phyloP scores from a whole-genome alignment of 768 basidiomycete genomes.

The Epithele typhae region DNA sequence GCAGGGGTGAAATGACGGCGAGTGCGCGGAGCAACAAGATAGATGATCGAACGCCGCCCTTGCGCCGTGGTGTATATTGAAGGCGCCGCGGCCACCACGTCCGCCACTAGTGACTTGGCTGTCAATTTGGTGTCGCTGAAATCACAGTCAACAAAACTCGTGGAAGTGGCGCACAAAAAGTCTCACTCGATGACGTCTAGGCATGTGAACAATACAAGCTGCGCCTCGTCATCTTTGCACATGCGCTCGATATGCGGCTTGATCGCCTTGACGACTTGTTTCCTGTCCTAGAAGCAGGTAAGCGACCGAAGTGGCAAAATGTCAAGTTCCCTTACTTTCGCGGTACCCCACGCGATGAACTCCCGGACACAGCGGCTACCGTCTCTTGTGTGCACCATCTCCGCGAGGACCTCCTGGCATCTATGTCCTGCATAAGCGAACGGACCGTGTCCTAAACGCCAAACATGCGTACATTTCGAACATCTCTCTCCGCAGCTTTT shows the following conservation, averaged over 20 bases:
- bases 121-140: conserved; percentile 86
- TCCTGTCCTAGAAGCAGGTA: conserved; percentile 61
- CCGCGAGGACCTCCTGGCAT: conserved; percentile 80
- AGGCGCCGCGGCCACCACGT: conserved; percentile 55
- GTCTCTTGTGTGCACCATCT: conserved; percentile 93
- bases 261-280: conserved; percentile 84
- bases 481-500: conserved; percentile 73
- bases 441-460: background rate
- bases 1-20: conserved; percentile 85
- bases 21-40: conserved; percentile 80
- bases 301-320: too few relatives aligned
- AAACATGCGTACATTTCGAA: conserved; percentile 61
- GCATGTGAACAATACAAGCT: conserved; percentile 84
- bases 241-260: conserved; percentile 89
- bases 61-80: conserved; percentile 58
- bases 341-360: conserved; percentile 76
- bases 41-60: conserved; percentile 79
- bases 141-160: background rate
- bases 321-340: conserved; percentile 57
- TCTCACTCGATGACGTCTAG: conserved; percentile 85
- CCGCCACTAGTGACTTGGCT: conserved; percentile 70
- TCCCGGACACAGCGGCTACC: conserved; percentile 84
- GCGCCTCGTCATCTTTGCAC: conserved; percentile 86
- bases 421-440: conserved; percentile 31
- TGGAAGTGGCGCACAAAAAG: background rate